These are phyloP conservation scores for Potentilla sterilis DNA, from an alignment of 306 rosid species.

Conservation along the genomic window DNA sequence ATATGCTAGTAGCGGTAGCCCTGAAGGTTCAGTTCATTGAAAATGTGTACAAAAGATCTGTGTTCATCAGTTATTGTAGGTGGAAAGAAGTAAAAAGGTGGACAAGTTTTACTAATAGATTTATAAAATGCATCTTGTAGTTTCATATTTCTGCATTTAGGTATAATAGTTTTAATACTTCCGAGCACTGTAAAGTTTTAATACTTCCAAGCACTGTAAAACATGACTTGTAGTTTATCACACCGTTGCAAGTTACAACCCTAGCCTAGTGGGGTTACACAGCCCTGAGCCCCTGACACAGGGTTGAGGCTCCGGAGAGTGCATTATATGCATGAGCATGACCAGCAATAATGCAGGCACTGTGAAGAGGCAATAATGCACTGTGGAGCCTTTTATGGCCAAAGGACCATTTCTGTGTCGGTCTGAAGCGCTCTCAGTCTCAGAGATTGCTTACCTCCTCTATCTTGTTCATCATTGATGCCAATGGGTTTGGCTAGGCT, in stretches of 20 bases:
- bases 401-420: background rate
- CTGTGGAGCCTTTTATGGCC: background rate
- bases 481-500: too few relatives aligned
- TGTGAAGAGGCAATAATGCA: background rate
- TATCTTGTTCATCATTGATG: background rate
- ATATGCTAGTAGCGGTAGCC: slow-evolving; percentile 7
- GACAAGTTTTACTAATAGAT: slow-evolving; percentile 15
- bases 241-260: too few relatives aligned
- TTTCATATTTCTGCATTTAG: background rate
- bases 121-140: slow-evolving; percentile 5
- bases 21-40: background rate
- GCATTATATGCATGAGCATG: slow-evolving; percentile 45
- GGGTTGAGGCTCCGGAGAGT: slow-evolving; percentile 9
- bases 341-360: slow-evolving; percentile 50
- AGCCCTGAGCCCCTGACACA: too few relatives aligned
- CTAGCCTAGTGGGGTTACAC: too few relatives aligned
- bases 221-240: too few relatives aligned
- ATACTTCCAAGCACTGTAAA: too few relatives aligned
- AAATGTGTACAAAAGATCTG: slow-evolving; percentile 44
- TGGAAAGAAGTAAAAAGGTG: slow-evolving; percentile 22
- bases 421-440: slow-evolving; percentile 1
- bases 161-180: background rate
- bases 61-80: slow-evolving; percentile 12
- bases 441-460: background rate
- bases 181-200: too few relatives aligned